Base-by-base conservation (phyloP, 331 rosid species). In the Dryas integrifolia region DNA sequence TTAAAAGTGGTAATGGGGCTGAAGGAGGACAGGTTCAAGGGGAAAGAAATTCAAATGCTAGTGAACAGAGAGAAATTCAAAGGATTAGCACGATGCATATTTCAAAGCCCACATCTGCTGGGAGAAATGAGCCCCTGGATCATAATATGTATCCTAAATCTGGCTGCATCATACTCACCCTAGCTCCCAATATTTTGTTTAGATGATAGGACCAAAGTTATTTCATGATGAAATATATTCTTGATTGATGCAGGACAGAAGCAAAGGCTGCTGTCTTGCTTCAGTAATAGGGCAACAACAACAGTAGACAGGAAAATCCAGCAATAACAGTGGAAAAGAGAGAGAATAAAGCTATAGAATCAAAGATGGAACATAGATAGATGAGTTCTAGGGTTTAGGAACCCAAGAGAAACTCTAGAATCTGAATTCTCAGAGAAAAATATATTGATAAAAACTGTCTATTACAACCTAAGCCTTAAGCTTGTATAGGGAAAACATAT, bases 71-170 rank as follows among this genome's bases (percentile, higher is more conserved):
- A 82, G 92, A 89, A 46, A 78, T 85, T 77, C 89, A 83, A 76
- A 85, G 95, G 86, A 85, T 88, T 57, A 72, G 88, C 56, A 67
- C 76, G 4, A 66, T 88, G 74, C 87, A 81, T 47, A 88, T 94
- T 79, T 88, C 95, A 70, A 80, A 82, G 74, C 82, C 45, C 76
- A 70, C 85, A 45, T 53, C 82, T 35, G 71, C 67, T 81, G 81
- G 85, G 55, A 87, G 67, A 83, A 82, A 74, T 74, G 76, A 84
- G 67, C 84, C 72, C 62, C 59, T 38, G n/a, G 82, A 75, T 70
- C 76, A 75, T 69, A 68, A 76, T 56, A 45, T 41, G 98, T 93
- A 90, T 93, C 96, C 94, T 84, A 56, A 50, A 70, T 66, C 47
- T 24, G 56, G 26, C 58, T 74, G 43, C 79, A 60, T 57, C 18